Evolutionary conservation across 495 filamentous ascomycete genomes (phyloP).

Genomic region (Trichoderma reesei): DNA sequence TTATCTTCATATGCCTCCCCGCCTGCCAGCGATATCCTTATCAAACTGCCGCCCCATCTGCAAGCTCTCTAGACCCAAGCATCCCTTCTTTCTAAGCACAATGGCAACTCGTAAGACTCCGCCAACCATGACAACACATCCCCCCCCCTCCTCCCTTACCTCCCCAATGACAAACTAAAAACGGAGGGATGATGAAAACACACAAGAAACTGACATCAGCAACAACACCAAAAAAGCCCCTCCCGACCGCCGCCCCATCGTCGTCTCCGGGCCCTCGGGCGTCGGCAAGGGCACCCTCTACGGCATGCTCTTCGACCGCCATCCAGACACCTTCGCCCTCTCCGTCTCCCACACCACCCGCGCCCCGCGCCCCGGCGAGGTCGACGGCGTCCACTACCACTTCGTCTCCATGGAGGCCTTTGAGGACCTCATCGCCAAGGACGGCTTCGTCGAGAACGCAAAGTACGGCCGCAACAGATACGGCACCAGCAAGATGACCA

Average conservation of each 20-base stretch:
- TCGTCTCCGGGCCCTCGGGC: constrained; percentile 80
- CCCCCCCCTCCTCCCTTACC: neutral
- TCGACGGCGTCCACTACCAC: constrained; percentile 71
- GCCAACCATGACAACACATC: neutral
- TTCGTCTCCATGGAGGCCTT: constrained; percentile 65
- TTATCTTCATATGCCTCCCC: constrained; percentile 3
- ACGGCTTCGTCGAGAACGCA: constrained; percentile 66
- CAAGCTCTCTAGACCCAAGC: neutral
- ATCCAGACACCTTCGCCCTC: constrained; percentile 69
- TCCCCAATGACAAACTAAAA: too few relatives aligned
- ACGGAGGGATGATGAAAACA: too few relatives aligned
- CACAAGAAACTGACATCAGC: too few relatives aligned
- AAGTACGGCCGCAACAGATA: constrained; percentile 25
- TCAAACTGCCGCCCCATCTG: neutral
- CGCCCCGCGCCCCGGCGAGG: constrained; percentile 63
- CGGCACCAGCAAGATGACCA: constrained; percentile 35
- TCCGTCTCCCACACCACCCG: constrained; percentile 85
- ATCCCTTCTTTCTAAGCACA: neutral
- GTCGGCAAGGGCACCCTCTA: constrained; percentile 85
- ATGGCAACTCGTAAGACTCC: constrained; percentile 6
- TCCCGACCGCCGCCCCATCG: constrained; percentile 52
- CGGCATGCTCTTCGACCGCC: constrained; percentile 51
- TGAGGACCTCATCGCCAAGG: constrained; percentile 51
- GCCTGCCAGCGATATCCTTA: neutral
- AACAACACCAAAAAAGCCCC: constrained; percentile 14